phyloP scores from a whole-genome alignment of 768 basidiomycete genomes.

The Cyclocybe aegerita region DNA sequence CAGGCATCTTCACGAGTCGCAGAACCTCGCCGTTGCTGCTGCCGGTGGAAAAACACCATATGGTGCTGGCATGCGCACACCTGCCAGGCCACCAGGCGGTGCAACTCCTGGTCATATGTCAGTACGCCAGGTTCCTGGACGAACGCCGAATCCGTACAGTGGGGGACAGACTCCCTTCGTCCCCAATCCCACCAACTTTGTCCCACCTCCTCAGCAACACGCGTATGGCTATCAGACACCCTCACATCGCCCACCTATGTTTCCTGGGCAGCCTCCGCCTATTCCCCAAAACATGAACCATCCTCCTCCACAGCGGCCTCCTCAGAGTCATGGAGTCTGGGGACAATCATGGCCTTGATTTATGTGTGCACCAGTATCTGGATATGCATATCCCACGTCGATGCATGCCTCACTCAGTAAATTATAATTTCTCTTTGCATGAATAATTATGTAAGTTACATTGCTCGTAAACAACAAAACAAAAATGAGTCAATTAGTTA shows the following conservation, averaged over 20 bases:
- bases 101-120: constrained; percentile 83
- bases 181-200: constrained; percentile 23
- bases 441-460: constrained; percentile 1
- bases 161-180: constrained; percentile 45
- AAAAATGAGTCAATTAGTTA: no score
- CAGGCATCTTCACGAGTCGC: constrained; percentile 77
- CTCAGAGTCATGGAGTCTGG: constrained; percentile 42
- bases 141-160: constrained; percentile 82
- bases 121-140: constrained; percentile 58
- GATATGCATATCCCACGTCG: constrained; percentile 6
- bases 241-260: constrained; percentile 32
- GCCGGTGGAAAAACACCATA: constrained; percentile 81
- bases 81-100: constrained; percentile 65
- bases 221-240: constrained; percentile 54
- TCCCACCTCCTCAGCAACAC: constrained; percentile 24
- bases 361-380: constrained; percentile 2
- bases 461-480: background rate
- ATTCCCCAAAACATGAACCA: constrained; percentile 66
- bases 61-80: constrained; percentile 71
- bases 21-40: constrained; percentile 48
- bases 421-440: constrained; percentile 3
- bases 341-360: constrained; percentile 13
- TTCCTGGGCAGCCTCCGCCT: constrained; percentile 40
- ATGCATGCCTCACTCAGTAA: constrained; percentile 1
- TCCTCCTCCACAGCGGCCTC: constrained; percentile 56